phyloP scores from a whole-genome alignment of 192 early-diverging fungal species.

The Podila epigama region DNA sequence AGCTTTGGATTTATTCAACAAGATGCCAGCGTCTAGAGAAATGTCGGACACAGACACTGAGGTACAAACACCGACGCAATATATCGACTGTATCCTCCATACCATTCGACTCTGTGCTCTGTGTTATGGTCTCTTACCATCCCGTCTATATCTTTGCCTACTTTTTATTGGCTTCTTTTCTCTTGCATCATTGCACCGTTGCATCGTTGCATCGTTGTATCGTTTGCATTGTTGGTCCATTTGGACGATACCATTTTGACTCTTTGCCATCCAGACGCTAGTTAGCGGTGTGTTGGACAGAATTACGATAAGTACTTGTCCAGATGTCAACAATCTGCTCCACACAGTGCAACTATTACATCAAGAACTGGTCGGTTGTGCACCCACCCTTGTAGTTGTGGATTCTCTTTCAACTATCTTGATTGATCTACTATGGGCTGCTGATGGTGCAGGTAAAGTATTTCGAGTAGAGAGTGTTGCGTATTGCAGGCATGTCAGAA shows the following conservation, averaged over 20 bases:
- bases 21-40: background rate
- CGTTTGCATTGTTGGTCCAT: background rate
- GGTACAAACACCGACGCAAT: background rate
- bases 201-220: too few relatives aligned
- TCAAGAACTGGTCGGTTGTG: background rate
- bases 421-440: constrained; percentile 10
- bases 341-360: constrained; percentile 5
- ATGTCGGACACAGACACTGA: background rate
- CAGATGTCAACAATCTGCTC: constrained; percentile 22
- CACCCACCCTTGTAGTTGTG: constrained; percentile 12
- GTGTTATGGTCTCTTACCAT: background rate
- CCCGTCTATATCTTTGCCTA: background rate
- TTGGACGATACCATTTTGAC: background rate
- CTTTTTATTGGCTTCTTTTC: too few relatives aligned
- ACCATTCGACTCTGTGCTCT: too few relatives aligned
- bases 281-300: constrained; percentile 8
- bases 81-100: too few relatives aligned
- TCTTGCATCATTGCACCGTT: too few relatives aligned
- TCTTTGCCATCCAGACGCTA: background rate
- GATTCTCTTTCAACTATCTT: too few relatives aligned
- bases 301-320: constrained; percentile 25
- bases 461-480: background rate
- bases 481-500: background rate
- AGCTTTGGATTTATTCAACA: background rate
- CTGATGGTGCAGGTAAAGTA: constrained; percentile 17